Evolutionary conservation across 2,329 filamentous ascomycete genomes (phyloP), one percentile per base, ranked within the genome.

Genomic region (Paradendryphiella salina): DNA sequence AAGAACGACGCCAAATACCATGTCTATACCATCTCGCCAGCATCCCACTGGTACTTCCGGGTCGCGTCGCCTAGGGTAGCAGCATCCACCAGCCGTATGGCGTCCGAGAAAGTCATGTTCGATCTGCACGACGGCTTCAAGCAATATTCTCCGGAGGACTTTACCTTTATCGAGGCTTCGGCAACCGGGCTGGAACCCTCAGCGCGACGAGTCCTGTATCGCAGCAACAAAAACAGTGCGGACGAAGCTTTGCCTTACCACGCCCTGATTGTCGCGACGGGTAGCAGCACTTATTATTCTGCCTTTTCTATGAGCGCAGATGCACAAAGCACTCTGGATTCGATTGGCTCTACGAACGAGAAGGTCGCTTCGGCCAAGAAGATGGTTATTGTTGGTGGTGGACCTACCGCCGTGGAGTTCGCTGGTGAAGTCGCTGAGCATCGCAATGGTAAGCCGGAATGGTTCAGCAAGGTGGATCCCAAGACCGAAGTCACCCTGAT

Each of bases 221-320:
- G 66, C 5, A 64, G 61, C n/a, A 53, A 35, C 36, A 57, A 62
- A 11, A 36, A 46, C 40, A 65, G 63, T 4, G 46, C 47, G 15
- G 66, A 69, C 14, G 58, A 63, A 38, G 63, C 58, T 23, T 55
- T 84, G 9, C 47, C 70, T 2, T 85, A 80, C 63, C 77, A 83
- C 57, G 77, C 80, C n/a, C 73, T 85, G 2, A 72, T 85, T 40
- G 78, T 84, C 50, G 80, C 81, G 7, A 82, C 81, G 0, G 82
- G 82, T 6, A 77, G 78, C 32, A 75, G 63, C 10, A 80, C 81
- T 1, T 66, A 73, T 8, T 72, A 76, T 20, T 71, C 76, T 0
- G 67, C 75, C 3, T 71, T 79, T 43, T 79, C 78, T 18, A 65
- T 75, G 10, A 74, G 77, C 34, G 74, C 70, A 28, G 50, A 54